Percentiles rank a stretch among this genome's conserved stretches.
phyloP scores from a whole-genome alignment of 2,329 filamentous ascomycete species.

The Fusarium mangiferae region DNA sequence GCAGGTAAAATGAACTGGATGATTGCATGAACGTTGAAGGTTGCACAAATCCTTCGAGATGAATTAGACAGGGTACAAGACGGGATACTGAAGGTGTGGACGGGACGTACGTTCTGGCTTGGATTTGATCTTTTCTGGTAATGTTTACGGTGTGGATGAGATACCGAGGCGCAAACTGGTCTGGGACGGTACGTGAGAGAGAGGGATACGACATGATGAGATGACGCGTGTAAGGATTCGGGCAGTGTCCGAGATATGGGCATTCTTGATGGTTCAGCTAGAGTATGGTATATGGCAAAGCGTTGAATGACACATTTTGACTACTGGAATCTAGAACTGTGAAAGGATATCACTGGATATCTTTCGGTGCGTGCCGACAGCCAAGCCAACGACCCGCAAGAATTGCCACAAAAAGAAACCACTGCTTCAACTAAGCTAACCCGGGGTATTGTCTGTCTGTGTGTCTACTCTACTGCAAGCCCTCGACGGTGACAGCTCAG shows the following conservation, averaged over 20 bases:
- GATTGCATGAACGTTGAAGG: slow-evolving; percentile 1
- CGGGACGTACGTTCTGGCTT: slow-evolving; percentile 8
- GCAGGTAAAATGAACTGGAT: not conserved
- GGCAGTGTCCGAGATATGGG: slow-evolving; percentile 30
- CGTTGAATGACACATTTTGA: slow-evolving; percentile 6
- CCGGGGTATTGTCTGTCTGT: not conserved
- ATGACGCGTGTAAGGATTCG: slow-evolving; percentile 24
- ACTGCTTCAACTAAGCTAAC: not conserved
- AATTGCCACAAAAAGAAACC: slow-evolving; percentile 11
- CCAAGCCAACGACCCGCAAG: slow-evolving; percentile 14
- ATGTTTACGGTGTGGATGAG: slow-evolving; percentile 1
- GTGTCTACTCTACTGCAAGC: slow-evolving; percentile 10
- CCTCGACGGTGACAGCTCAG: slow-evolving; percentile 6
- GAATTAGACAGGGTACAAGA: not conserved
- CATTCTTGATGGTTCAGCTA: not conserved
- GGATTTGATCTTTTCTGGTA: not conserved
- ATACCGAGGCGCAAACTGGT: slow-evolving; percentile 35
- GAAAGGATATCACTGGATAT: not conserved
- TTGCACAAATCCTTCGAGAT: slow-evolving; percentile 4
- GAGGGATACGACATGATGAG: slow-evolving; percentile 11
- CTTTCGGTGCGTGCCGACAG: slow-evolving; percentile 17
- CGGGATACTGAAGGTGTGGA: slow-evolving; percentile 11
- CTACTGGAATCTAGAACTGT: not conserved
- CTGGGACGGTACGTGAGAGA: not conserved
- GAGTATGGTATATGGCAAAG: slow-evolving; percentile 4